phyloP scores from a whole-genome alignment of 257 asterid species.

The Fraxinus americana region DNA sequence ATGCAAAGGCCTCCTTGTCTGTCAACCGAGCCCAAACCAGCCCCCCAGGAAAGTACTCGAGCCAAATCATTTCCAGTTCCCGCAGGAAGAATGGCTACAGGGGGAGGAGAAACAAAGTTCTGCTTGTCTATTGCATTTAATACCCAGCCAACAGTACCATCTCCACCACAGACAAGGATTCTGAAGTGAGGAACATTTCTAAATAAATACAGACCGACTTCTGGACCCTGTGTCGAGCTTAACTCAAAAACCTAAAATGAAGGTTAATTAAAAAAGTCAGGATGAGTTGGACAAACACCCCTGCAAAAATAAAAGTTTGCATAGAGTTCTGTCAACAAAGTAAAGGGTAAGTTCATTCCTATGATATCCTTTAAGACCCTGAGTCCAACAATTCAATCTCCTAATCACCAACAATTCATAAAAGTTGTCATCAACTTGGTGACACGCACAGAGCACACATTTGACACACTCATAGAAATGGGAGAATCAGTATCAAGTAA shows the following conservation, averaged over 20 bases:
- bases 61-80: constrained; percentile 99
- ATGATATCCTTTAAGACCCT: not conserved
- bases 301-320: not conserved
- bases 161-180: constrained; percentile 94
- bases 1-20: constrained; percentile 98
- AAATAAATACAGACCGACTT: constrained; percentile 83
- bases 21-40: constrained; percentile 94
- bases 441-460: not conserved
- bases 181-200: constrained; percentile 90
- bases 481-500: constrained; percentile 1
- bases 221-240: constrained; percentile 92
- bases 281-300: not conserved
- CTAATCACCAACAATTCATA: not conserved
- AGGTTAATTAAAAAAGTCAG: constrained; percentile 21
- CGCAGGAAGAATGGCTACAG: constrained; percentile 97
- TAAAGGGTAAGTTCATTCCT: constrained; percentile 5
- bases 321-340: not conserved
- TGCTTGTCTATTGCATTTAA: constrained; percentile 85
- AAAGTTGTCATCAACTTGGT: constrained; percentile 1
- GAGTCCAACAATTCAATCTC: constrained; percentile 15
- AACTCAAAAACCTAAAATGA: constrained; percentile 67
- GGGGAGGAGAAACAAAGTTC: constrained; percentile 97
- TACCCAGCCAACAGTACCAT: constrained; percentile 99
- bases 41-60: constrained; percentile 98
- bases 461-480: not conserved